Evolutionary conservation across 2,329 filamentous ascomycete genomes (phyloP), one percentile per base, ranked within the genome.

Genomic region (Neocucurbitaria cava): DNA sequence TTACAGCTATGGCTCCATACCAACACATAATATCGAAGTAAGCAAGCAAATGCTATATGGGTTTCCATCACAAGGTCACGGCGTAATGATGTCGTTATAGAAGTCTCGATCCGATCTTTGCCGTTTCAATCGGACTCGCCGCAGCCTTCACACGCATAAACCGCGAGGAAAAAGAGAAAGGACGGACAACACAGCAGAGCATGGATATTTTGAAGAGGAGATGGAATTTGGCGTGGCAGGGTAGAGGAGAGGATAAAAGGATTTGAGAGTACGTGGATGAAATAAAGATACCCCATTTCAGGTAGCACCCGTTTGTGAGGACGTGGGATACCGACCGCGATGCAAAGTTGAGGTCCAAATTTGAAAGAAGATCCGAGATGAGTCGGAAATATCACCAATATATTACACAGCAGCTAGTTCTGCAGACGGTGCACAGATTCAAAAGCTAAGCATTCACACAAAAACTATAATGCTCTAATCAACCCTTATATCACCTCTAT

Each of bases 111-210:
- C 80, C 81, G 33, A 51, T 82, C 49, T 83, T 82, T 67, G 80
- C 81, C 28, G 62, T 81, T 46, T 73, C 73, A n/a, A 78, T 82
- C 49, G 81, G 81, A 45, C 59, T 77, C 46, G 71, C 74, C 0
- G 80, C 81, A 7, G 79, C 79, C 13, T 66, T 61, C 4, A 74
- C 72, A 44, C 69, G 74, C 21, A 76, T 77, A 40, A 68, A 76
- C 42, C 75, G 80, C 15, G 80, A 83, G 58, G 80, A 83, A 59
- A 79, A 77, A 51, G 79, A 79, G 58, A 79, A 78, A 58, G 80
- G 78, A 2, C 67, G 74, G 44, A 73, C 58, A 9, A 74, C 70
- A 31, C 52, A 64, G 24, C 56, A 81, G 58, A 79, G 67, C 2
- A 59, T 77, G 11, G 76, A 77, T n/a, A 68, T 74, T 10, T 46